Conservation (phyloP, 139 green algal genomes). For the Eudorina sp. region DNA sequence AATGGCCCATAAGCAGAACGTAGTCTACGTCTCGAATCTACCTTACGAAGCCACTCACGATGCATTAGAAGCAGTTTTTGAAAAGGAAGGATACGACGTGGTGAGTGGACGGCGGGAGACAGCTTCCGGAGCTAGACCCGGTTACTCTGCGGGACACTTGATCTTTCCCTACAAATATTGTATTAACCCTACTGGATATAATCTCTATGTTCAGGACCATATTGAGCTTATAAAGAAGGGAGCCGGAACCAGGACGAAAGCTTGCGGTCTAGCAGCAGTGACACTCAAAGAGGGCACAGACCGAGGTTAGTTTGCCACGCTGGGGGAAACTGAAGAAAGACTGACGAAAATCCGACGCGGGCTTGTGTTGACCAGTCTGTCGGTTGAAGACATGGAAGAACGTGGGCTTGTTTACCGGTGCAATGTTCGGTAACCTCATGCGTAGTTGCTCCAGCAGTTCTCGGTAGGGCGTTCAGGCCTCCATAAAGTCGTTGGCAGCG, state of each 20-base stretch:
- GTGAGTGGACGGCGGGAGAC: background rate
- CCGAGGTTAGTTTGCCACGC: too few species aligned
- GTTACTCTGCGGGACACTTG: background rate
- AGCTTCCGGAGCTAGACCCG: background rate
- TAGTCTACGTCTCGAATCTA: constrained; percentile 22
- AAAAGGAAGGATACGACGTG: constrained; percentile 21
- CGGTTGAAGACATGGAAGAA: too few species aligned
- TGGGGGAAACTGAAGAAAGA: too few species aligned
- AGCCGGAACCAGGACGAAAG: constrained; percentile 27
- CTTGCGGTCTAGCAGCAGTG: constrained; percentile 18
- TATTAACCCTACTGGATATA: background rate
- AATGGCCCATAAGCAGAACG: constrained; percentile 1
- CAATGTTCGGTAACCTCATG: too few species aligned
- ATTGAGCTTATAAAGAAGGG: constrained; percentile 41
- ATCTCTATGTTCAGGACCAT: constrained; percentile 11
- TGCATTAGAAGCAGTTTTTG: constrained; percentile 19
- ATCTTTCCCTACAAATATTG: background rate
- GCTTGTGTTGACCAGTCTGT: too few species aligned
- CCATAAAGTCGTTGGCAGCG: too few species aligned
- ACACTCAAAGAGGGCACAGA: background rate
- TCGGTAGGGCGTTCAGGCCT: too few species aligned
- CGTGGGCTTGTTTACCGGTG: too few species aligned
- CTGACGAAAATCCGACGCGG: too few species aligned
- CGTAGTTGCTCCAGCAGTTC: too few species aligned
- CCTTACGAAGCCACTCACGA: constrained; percentile 29